phyloP scores from a whole-genome alignment of 352 stramenopile genomes.

The Thalassiosira ordinaria region DNA sequence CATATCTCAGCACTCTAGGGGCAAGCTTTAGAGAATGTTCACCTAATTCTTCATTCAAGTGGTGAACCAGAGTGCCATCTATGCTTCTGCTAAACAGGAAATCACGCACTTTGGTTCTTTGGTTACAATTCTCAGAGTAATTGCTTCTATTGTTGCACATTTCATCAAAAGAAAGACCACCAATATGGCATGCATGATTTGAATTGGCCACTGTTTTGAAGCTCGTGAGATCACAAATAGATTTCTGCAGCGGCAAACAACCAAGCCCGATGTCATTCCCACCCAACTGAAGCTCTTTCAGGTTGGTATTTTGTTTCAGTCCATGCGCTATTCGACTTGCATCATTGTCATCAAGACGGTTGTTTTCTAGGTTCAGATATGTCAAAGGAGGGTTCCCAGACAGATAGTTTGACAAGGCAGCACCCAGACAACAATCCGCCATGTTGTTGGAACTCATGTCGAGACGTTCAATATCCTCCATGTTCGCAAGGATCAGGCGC shows the following conservation, averaged over 20 bases:
- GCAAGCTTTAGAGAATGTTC: background rate
- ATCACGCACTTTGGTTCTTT: too few relatives aligned
- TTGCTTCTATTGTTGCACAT: background rate
- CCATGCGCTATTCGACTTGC: conserved; percentile 24
- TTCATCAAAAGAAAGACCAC: background rate
- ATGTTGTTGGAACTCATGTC: too few relatives aligned
- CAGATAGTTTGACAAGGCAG: conserved; percentile 27
- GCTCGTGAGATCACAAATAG: background rate
- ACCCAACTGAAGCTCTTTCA: conserved; percentile 9
- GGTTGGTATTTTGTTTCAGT: conserved; percentile 24
- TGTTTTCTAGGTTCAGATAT: conserved; percentile 13
- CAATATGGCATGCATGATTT: conserved; percentile 15
- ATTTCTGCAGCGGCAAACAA: too few relatives aligned
- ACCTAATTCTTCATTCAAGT: background rate
- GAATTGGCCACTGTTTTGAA: conserved; percentile 8
- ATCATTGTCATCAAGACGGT: conserved; percentile 38
- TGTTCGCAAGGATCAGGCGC: background rate
- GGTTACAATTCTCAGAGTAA: background rate
- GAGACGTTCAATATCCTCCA: too few relatives aligned
- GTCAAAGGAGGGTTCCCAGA: conserved; percentile 15
- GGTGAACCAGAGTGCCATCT: background rate
- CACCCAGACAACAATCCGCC: too few relatives aligned
- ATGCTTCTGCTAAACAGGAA: background rate
- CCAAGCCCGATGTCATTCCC: conserved; percentile 24
- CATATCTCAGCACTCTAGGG: background rate